Base-by-base conservation (phyloP, 2,329 filamentous ascomycete genomes). In the Zymoseptoria brevis region DNA sequence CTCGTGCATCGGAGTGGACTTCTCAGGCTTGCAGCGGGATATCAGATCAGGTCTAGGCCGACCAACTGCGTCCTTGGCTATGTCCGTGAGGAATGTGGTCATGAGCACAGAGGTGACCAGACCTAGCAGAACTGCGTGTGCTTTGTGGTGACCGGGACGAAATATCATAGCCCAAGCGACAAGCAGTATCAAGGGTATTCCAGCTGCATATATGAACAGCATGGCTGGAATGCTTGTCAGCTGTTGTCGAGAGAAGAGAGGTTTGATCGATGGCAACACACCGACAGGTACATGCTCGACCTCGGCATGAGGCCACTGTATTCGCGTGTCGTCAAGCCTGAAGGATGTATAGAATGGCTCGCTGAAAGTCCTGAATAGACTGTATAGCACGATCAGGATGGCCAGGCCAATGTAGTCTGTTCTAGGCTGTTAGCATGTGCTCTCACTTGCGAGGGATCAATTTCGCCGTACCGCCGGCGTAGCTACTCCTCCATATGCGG, bases 261-360 rank as follows among this genome's bases (percentile, higher is more conserved):
- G 35, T 16, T 3, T 1, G 21, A 8, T 21, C 6, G 7, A 52
- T 50, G 7, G 22, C 35, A 30, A 78, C 86, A 66, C 79, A 88
- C 87, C 73, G 13, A 96, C 85, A 7, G 90, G 81, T 0, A 99
- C 94, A 62, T 91, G 84, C 74, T 99, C 92, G 55, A 87, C 76
- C 58, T 87, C 80, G 21, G 94, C 90, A 75, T 96, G 88, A 0
- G 94, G 94, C 70, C 88, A 96, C 64, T 90, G 87, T 60, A 97
- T 90, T 54, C 85, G 80, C 22, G 89, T 81, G 72, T 97, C 90
- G 72, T 91, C 88, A 62, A 97, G 83, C 64, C 85, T 88, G 77
- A 99, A 97, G 84, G 96, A 88, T 75, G 90, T 90, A 73, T 97
- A 91, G 73, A 97, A 97, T 0, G 94, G 94, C 61, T 87, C 86